phyloP scores from a whole-genome alignment of 352 stramenopile genomes.

The Pythium dissimile region DNA sequence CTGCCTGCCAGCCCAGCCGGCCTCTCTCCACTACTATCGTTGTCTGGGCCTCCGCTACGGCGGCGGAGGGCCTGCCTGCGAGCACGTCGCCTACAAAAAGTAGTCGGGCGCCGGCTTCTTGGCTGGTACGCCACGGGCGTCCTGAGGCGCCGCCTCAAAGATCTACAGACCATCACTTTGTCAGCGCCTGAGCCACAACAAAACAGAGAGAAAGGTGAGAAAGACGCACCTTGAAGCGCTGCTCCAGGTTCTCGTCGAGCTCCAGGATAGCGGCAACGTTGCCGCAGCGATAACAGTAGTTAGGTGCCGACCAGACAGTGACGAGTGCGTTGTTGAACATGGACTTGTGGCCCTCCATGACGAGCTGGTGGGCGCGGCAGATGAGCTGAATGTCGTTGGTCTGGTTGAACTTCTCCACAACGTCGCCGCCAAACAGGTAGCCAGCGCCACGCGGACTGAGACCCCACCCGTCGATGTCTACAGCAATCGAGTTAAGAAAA shows the following conservation, averaged over 20 bases:
- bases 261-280: conserved; percentile 99
- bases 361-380: conserved; percentile 97
- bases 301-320: conserved; percentile 98
- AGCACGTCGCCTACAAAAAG: conserved; percentile 91
- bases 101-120: conserved; percentile 99
- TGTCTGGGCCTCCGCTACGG: too few relatives aligned
- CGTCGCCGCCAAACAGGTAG: conserved; percentile 98
- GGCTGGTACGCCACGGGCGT: conserved; percentile 94
- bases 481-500: conserved; percentile 73
- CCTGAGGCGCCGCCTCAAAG: conserved; percentile 97
- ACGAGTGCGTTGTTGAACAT: conserved; percentile 99
- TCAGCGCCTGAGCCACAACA: background rate
- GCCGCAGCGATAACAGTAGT: conserved; percentile 99
- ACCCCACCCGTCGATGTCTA: conserved; percentile 98
- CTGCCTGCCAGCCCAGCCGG: background rate
- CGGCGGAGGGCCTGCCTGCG: too few relatives aligned
- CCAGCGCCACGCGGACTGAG: conserved; percentile 95
- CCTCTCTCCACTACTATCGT: conserved; percentile 12
- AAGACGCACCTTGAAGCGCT: conserved; percentile 74
- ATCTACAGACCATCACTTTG: conserved; percentile 56
- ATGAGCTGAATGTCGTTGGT: conserved; percentile 98
- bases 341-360: conserved; percentile 89
- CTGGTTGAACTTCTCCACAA: conserved; percentile 99
- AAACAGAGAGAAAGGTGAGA: background rate
- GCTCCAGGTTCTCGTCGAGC: conserved; percentile 96